Evolutionary conservation across 345 rosid genomes (phyloP).

Genomic region (Dipteronia dyeriana): DNA sequence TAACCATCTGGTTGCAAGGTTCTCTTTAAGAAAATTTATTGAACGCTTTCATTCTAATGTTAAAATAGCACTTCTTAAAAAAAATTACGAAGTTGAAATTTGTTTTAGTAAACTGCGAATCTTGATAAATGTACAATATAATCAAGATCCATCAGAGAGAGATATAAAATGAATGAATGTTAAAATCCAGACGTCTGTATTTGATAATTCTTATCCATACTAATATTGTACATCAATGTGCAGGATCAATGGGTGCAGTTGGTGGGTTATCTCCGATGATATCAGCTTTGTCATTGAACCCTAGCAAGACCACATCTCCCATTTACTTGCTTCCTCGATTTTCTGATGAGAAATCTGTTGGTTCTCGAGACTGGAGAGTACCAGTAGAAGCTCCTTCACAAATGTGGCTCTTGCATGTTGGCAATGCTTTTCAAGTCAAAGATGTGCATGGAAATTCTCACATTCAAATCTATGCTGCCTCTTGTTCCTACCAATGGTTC

Average conservation of each 20-base stretch:
- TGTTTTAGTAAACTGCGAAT: no score
- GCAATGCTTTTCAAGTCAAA: conserved; percentile 63
- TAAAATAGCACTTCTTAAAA: no score
- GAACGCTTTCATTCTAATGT: no score
- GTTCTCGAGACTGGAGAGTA: conserved; percentile 67
- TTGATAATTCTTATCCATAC: no score
- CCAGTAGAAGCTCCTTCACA: conserved; percentile 74
- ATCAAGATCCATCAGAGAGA: no score
- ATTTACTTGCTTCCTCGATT: conserved; percentile 82
- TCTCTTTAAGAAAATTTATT: no score
- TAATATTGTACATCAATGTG: not conserved
- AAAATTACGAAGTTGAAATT: no score
- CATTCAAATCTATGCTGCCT: conserved; percentile 60
- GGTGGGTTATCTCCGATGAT: conserved; percentile 88
- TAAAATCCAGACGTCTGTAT: no score
- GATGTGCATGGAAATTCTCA: conserved; percentile 45
- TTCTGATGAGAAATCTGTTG: conserved; percentile 20
- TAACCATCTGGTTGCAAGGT: no score
- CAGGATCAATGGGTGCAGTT: conserved; percentile 80
- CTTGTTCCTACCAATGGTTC: conserved; percentile 89
- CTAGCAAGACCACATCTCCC: conserved; percentile 68
- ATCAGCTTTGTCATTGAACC: conserved; percentile 79
- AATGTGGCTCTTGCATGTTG: conserved; percentile 76
- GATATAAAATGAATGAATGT: no score
- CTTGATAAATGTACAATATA: no score